A percentile compares a stretch with the other conserved stretches of the same genome.
phyloP scores from a whole-genome alignment of 163 green algal species.

The Chloroidium sp. region DNA sequence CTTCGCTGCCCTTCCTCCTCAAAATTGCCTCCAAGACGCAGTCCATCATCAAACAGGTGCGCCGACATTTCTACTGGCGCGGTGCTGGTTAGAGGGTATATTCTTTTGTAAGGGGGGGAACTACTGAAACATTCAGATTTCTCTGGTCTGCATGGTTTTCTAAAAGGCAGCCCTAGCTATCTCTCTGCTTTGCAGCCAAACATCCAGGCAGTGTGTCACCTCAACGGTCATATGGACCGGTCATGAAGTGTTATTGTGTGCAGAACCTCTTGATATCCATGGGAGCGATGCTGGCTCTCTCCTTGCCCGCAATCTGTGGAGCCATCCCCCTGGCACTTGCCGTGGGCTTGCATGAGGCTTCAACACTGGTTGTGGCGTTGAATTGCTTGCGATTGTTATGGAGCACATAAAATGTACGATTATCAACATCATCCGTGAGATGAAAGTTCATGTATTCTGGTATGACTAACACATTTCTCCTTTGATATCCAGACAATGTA shows the following conservation, averaged over 20 bases:
- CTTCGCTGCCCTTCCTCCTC: conserved; percentile 73
- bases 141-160: not conserved
- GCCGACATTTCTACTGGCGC: not conserved
- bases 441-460: too few relatives aligned
- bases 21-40: conserved; percentile 45
- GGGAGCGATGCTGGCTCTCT: conserved; percentile 55
- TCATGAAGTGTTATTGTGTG: not conserved
- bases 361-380: conserved; percentile 83
- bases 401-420: not conserved
- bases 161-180: too few relatives aligned
- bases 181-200: too few relatives aligned
- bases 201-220: too few relatives aligned
- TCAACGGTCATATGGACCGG: too few relatives aligned
- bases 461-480: too few relatives aligned
- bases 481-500: too few relatives aligned
- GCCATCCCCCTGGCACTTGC: conserved; percentile 86
- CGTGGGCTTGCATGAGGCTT: conserved; percentile 88
- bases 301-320: conserved; percentile 68
- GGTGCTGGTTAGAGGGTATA: not conserved
- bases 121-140: not conserved
- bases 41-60: conserved; percentile 29
- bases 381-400: conserved; percentile 75
- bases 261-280: conserved; percentile 73
- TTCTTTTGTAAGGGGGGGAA: not conserved
- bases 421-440: too few relatives aligned